Evolutionary conservation across 257 asterid species (phyloP), one percentile per base, ranked within the genome.

Genomic region (Linderniella brevidens): DNA sequence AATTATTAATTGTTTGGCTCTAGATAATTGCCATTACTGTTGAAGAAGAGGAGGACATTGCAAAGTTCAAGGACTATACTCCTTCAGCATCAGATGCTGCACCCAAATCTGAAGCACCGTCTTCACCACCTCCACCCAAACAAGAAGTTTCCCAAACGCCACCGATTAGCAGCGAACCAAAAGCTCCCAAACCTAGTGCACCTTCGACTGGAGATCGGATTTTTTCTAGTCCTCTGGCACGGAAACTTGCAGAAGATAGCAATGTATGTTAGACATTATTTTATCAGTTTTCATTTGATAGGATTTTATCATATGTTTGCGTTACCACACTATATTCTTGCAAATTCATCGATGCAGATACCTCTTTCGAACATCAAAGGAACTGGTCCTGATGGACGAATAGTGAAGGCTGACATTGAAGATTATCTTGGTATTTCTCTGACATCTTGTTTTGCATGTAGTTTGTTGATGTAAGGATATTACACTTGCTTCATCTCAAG

Each of bases 391-490:
- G 96, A 81, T 58, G 96, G 98, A 13, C 80, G 74, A 61, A 75
- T 88, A 53, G 93, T 88, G 65, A 88, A 88, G 75, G 96, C 93
- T 56, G 98, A 84, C 44, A 63, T 88, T 67, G 98, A 88, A 67
- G 94, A 81, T 54, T 78, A 78, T 74, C 72, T 84, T 54, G 98
- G 98, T 88, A 84, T 46, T 52, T 55, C 1, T 17, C 69, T 49
- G 59, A 47, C 15, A 17, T 19, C 37, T 48, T 41, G 46, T 37
- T 47, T 44, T 41, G 37, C 49, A 20, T 4, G 12, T 45, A 40
- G 36, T 25, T 45, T 56, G 48, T 5, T 55, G 50, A 49, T 11
- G 32, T 25, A 25, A 2, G 32, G 32, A 25, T 25, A 25, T 25
- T 6, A 25, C 32, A 6, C 32, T 25, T 25, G 32, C 32, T 6